Base-by-base conservation (phyloP, 2,329 filamentous ascomycete species). In the Fusarium nanum region DNA sequence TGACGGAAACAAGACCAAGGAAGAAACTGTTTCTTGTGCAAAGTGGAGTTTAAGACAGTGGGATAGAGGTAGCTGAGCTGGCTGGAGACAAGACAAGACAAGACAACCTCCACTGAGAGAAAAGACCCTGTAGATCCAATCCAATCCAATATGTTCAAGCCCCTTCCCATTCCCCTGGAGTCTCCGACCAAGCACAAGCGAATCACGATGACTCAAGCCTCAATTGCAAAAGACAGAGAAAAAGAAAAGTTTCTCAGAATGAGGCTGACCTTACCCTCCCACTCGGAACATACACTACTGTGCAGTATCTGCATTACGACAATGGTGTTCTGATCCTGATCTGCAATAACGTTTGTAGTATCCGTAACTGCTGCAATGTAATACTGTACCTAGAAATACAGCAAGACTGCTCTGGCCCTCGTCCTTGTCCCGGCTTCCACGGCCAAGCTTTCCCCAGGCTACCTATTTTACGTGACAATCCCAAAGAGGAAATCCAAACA, bases 61-160 rank as follows among this genome's bases (percentile, higher is more conserved):
- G 34, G 47, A 56, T 56, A 37, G 53, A 67, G 47, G 56, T 37
- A 37, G 3, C 32, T 37, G 6, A 5, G 34, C 5, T 37, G 65
- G 45, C 34, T 61, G 56, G 56, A 69, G 52, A 67, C 66, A 50
- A 62, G 34, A 37, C 34, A 37, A 37, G 50, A 66, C 66, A 54
- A 62, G 32, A 37, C 32, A 34, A 37, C 67, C 52, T 69, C 63
- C 67, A 55, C 67, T n/a, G n/a, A 37, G 25, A 42, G 22, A 53
- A 54, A 68, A 53, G 68, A 74, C 71, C 71, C 71, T 73, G 66
- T 72, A 73, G 71, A 73, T 73, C 71, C 60, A 70, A 73, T 65
- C 34, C 60, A 65, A 45, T 53, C 27, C 70, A 60, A 42, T 60
- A 25, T 37, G 34, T 37, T 37, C 34, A 37, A 37, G 34, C 60